Base-by-base conservation (phyloP, 2,329 filamentous ascomycete genomes). In the Xylaria sp. region DNA sequence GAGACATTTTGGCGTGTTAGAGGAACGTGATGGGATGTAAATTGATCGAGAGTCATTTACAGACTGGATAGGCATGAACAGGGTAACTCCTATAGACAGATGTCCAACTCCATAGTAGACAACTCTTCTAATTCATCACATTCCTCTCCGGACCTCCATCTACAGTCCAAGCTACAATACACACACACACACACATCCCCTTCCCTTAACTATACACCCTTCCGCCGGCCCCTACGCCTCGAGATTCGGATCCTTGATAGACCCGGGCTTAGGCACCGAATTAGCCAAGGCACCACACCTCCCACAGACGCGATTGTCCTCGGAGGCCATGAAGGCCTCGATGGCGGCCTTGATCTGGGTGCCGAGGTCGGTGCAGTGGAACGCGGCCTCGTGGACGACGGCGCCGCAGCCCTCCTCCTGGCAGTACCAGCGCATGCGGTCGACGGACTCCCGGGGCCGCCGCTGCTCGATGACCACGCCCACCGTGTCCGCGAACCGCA, bases 311-410 rank as follows among this genome's bases (percentile, higher is more conserved):
- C 95, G 88, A 79, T 87, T 88, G 66, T 87, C 84, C 63, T 89
- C 85, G 69, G 55, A 71, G 1, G 78, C 85, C 79, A 89, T 91
- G 79, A 98, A 98, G 22, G 84, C 85, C 79, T 97, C 89, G 42
- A 98, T 95, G 7, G 92, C 94, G 59, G 88, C 88, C 84, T 97
- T 98, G 77, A 99, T 95, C 87, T 98, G 96, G 27, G 91, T 95
- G 22, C 95, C 95, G 70, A 98, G 81, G 81, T 98, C 91, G 38
- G 90, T 94, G 79, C 94, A 97, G 78, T 96, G 89, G 76, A 99
- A 98, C 11, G 86, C 83, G 49, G 90, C 91, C 84, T 98, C 94
- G 80, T 96, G 91, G 6, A 98, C 94, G 70, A 94, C 80, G 63
- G 85, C 84, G 15, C 83, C 81, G 77, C 94, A 97, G 6, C 38